Evolutionary conservation across 345 rosid species (phyloP).

Genomic region (Arabidopsis suecica): DNA sequence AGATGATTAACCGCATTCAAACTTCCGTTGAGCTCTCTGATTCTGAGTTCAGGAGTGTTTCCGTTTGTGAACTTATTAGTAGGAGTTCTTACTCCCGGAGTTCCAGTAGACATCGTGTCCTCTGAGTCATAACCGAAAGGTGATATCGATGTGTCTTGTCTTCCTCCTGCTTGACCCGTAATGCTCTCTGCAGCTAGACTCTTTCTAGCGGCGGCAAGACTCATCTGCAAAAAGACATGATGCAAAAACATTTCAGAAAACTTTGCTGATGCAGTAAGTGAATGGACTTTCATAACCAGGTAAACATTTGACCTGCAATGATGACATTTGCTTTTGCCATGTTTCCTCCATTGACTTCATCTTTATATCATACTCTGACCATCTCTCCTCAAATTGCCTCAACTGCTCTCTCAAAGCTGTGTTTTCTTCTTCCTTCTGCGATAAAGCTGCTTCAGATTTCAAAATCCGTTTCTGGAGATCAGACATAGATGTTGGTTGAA

Average conservation of each 20-base stretch:
- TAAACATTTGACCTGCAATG: conserved; percentile 65
- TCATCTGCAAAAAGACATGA: conserved; percentile 55
- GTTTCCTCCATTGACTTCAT: conserved; percentile 96
- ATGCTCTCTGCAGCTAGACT: conserved; percentile 65
- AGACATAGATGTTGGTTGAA: conserved; percentile 57
- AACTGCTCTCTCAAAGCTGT: conserved; percentile 72
- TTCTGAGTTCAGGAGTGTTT: conserved; percentile 49
- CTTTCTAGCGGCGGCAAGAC: conserved; percentile 80
- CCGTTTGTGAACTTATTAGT: conserved; percentile 45
- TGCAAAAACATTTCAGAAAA: conserved; percentile 15
- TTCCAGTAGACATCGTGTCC: conserved; percentile 66
- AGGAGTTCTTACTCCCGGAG: conserved; percentile 71
- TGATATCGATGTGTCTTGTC: conserved; percentile 58
- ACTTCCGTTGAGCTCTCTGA: conserved; percentile 67
- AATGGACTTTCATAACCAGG: conserved; percentile 8
- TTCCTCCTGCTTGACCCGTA: conserved; percentile 57
- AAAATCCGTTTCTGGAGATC: conserved; percentile 76
- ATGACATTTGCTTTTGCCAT: conserved; percentile 91
- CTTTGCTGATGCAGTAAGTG: conserved; percentile 6
- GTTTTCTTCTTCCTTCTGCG: conserved; percentile 85
- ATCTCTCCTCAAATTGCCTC: conserved; percentile 67
- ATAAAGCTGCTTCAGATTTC: conserved; percentile 72
- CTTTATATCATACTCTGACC: conserved; percentile 81
- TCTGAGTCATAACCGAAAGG: conserved; percentile 71
- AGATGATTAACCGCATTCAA: conserved; percentile 59